These are phyloP conservation scores for Thraustotheca clavata DNA, from an alignment of 352 stramenopile species.

Conservation along the genomic window DNA sequence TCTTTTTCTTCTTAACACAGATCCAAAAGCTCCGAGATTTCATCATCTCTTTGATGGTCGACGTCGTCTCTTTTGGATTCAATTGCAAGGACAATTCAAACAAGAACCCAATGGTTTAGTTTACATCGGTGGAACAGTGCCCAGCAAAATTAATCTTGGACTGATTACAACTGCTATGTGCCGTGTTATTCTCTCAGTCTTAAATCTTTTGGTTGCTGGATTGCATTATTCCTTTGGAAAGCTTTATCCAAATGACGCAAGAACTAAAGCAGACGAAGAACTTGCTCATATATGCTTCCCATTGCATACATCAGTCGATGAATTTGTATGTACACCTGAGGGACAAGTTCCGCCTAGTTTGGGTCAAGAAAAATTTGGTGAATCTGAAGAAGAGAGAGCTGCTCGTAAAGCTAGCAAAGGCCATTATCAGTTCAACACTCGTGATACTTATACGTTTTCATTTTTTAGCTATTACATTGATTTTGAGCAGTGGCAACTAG, in stretches of 20 bases:
- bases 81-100: conserved; percentile 63
- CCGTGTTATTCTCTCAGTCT: conserved; percentile 43
- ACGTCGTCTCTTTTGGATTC: conserved; percentile 49
- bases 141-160: conserved; percentile 38
- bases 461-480: conserved; percentile 70
- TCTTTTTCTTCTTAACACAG: conserved; percentile 54
- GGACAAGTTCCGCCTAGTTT: conserved; percentile 30
- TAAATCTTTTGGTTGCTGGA: conserved; percentile 42
- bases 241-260: conserved; percentile 24
- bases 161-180: conserved; percentile 45
- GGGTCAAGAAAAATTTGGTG: conserved; percentile 43
- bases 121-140: conserved; percentile 60
- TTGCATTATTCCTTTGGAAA: conserved; percentile 50
- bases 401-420: conserved; percentile 30
- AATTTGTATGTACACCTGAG: conserved; percentile 44
- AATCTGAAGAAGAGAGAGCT: conserved; percentile 32
- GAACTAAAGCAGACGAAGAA: conserved; percentile 33
- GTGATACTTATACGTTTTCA: conserved; percentile 59
- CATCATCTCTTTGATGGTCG: conserved; percentile 36
- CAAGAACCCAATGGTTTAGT: conserved; percentile 37
- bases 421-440: conserved; percentile 48
- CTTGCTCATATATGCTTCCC: conserved; percentile 60
- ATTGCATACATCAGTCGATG: conserved; percentile 50
- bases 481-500: conserved; percentile 43
- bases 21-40: conserved; percentile 24